Evolutionary conservation across 2,329 filamentous ascomycete species (phyloP).

Genomic region (Aspergillus ustus): DNA sequence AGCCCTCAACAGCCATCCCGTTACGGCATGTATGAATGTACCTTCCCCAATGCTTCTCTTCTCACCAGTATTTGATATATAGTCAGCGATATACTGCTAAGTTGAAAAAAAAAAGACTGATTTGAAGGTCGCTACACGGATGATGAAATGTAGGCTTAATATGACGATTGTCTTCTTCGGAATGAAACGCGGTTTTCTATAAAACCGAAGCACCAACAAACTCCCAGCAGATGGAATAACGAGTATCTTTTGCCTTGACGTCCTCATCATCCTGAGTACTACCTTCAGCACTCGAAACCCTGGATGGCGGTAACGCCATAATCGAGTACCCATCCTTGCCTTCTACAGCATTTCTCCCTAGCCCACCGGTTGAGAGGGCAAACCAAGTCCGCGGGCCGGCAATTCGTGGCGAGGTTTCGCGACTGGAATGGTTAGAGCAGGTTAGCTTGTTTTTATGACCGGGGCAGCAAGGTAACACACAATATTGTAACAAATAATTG

Average conservation of each 20-base stretch:
- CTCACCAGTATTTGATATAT: too few species aligned
- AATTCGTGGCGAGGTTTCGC: slow-evolving; percentile 22
- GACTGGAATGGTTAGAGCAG: slow-evolving; percentile 12
- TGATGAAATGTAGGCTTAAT: not conserved
- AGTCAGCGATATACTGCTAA: too few species aligned
- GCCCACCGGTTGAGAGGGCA: slow-evolving; percentile 36
- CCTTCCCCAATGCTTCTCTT: too few species aligned
- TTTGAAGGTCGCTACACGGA: not conserved
- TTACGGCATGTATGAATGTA: too few species aligned
- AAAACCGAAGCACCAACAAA: slow-evolving; percentile 36
- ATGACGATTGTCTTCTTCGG: not conserved
- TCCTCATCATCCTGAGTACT: not conserved
- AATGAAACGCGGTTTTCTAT: slow-evolving; percentile 14
- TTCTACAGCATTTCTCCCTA: slow-evolving; percentile 44
- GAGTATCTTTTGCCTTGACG: slow-evolving; percentile 7
- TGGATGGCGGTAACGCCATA: slow-evolving; percentile 24
- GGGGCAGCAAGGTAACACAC: slow-evolving; percentile 32
- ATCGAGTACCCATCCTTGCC: slow-evolving; percentile 47
- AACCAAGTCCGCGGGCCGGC: slow-evolving; percentile 36
- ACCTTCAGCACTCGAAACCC: not conserved
- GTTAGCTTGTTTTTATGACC: not conserved
- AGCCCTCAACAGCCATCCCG: too few species aligned
- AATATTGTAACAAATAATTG: slow-evolving; percentile 39
- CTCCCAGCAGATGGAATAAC: slow-evolving; percentile 45
- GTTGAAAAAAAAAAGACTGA: not conserved